A percentile compares a stretch with the other conserved stretches of the same genome.
phyloP scores from a whole-genome alignment of 257 asterid genomes.

The Salvia miltiorrhiza region DNA sequence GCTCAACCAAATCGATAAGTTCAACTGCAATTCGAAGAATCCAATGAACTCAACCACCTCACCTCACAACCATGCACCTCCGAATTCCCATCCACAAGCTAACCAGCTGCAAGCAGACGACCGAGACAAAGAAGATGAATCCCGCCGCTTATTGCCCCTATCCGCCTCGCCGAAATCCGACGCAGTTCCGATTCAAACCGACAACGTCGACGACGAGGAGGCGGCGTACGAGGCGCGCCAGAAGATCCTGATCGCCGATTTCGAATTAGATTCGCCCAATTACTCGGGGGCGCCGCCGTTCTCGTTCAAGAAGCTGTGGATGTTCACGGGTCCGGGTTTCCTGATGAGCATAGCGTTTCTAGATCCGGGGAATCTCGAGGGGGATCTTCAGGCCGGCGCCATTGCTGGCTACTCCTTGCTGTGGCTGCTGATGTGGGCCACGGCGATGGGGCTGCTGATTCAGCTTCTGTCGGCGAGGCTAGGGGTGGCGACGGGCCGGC shows the following conservation, averaged over 20 bases:
- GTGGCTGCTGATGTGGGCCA: constrained; percentile 91
- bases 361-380: constrained; percentile 96
- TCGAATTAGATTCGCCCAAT: constrained; percentile 41
- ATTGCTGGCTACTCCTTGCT: constrained; percentile 87
- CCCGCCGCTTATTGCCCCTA: constrained; percentile 46
- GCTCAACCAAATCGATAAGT: background rate
- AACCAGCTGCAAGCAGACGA: constrained; percentile 13
- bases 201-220: constrained; percentile 39
- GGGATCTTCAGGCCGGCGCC: constrained; percentile 95
- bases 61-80: constrained; percentile 30
- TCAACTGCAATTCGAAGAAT: constrained; percentile 3
- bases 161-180: constrained; percentile 25
- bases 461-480: constrained; percentile 77
- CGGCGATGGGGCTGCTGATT: constrained; percentile 79
- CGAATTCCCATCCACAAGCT: constrained; percentile 3
- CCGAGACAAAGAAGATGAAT: constrained; percentile 44
- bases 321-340: constrained; percentile 93
- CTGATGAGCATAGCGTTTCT: constrained; percentile 87
- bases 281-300: constrained; percentile 58
- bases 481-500: constrained; percentile 94
- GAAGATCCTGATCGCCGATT: constrained; percentile 49
- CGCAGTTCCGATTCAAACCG: constrained; percentile 21
- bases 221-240: constrained; percentile 57
- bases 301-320: constrained; percentile 75
- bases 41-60: constrained; percentile 52